Base-by-base conservation (phyloP, 2,329 filamentous ascomycete species). In the Xylaria sp. region DNA sequence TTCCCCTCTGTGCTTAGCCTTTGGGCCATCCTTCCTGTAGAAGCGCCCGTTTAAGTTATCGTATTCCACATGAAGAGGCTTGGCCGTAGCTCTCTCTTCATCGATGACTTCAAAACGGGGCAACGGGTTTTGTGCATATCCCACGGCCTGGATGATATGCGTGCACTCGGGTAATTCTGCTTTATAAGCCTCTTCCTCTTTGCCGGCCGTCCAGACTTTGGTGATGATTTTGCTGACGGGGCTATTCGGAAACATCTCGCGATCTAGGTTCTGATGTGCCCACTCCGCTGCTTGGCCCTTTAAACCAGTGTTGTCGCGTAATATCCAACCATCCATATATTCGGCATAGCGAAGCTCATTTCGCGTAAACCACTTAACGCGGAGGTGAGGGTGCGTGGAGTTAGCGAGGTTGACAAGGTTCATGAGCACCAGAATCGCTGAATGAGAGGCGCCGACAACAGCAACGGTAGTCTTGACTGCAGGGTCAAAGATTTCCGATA, bases 291-390 rank as follows among this genome's bases (percentile, higher is more conserved):
- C 87, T 43, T 83, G 80, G 23, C 89, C 88, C 76, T 91, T 90
- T 32, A 91, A 81, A 3, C 89, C 89, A 0, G 88, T 90, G 77
- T 90, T 91, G 74, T 91, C 89, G 62, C 86, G 83, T 30, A 89
- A 77, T 67, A 90, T 89, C 87, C 88, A 90, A 65, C 86, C 87
- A 69, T 89, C 87, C 78, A 82, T 86, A 75, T 85, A 86, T 72
- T 87, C 84, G 18, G 89, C 89, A 70, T 90, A 91, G 28, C 86
- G 85, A 10, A 90, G 81, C 0, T 82, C 78, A 71, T 88, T 85
- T n/a, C 89, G 83, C 34, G 81, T 88, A 77, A 90, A 89, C 88
- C 88, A 90, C 72, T 85, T 86, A 62, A 90, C 81, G 34, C 81
- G 82, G 2, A 90, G 80, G 6, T 82, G 75, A 0, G 86, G 84